Evolutionary conservation across 176 grass and related monocot genomes (phyloP).

Genomic region (Tillandsia leiboldiana): DNA sequence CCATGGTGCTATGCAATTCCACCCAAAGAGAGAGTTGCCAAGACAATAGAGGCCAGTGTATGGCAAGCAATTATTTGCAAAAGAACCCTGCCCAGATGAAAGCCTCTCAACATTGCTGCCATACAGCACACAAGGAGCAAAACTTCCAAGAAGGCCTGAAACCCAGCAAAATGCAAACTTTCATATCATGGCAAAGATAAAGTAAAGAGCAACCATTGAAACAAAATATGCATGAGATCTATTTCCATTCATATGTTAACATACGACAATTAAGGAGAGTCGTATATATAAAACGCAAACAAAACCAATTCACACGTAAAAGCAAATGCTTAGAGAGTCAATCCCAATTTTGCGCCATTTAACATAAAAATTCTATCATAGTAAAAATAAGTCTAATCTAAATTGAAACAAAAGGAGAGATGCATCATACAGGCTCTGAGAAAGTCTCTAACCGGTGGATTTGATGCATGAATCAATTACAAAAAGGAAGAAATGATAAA

Average conservation of each 20-base stretch:
- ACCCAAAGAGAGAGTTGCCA: constrained; percentile 79
- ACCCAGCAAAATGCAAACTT: constrained; percentile 5
- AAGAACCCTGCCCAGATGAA: constrained; percentile 38
- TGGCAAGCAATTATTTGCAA: constrained; percentile 72
- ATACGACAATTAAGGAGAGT: no score
- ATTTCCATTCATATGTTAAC: no score
- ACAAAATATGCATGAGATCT: no score
- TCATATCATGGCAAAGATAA: background rate
- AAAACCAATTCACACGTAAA: no score
- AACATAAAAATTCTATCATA: no score
- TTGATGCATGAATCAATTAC: no score
- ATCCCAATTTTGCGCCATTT: no score
- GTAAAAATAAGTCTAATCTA: no score
- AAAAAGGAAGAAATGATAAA: background rate
- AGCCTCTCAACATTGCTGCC: constrained; percentile 85
- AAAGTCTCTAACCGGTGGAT: background rate
- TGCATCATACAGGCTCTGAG: no score
- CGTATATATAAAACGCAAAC: no score
- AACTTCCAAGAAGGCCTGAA: constrained; percentile 71
- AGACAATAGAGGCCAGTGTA: constrained; percentile 76
- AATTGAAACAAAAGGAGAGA: no score
- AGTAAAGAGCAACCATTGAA: background rate
- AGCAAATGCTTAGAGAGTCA: no score
- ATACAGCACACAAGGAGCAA: constrained; percentile 74
- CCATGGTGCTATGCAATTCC: constrained; percentile 85